Conservation (phyloP, 352 stramenopile genomes). For the Elongisporangium prolatum region DNA sequence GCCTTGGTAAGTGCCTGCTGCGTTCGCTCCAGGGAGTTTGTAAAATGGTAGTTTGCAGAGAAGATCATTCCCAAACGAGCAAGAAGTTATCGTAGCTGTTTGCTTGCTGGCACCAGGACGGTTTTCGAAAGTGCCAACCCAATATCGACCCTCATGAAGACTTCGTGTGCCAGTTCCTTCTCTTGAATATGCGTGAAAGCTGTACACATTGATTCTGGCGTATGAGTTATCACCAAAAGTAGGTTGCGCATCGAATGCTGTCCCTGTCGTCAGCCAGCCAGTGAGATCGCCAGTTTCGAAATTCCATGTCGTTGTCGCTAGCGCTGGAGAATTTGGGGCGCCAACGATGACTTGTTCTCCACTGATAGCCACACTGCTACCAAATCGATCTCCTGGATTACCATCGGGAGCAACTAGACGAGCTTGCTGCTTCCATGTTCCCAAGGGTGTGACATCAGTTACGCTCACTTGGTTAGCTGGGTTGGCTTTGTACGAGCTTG, state of each 20-base stretch:
- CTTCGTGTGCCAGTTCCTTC: constrained; percentile 38
- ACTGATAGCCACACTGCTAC: constrained; percentile 63
- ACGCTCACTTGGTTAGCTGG: constrained; percentile 55
- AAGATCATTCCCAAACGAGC: constrained; percentile 66
- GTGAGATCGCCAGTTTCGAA: constrained; percentile 96
- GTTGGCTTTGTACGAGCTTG: constrained; percentile 47
- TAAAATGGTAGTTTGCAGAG: constrained; percentile 71
- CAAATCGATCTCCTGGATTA: constrained; percentile 77
- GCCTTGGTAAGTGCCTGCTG: constrained; percentile 79
- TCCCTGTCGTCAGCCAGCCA: constrained; percentile 91
- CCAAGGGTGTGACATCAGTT: constrained; percentile 37
- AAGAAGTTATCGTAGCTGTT: constrained; percentile 30
- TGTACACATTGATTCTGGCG: constrained; percentile 73
- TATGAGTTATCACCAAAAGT: constrained; percentile 95
- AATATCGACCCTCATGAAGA: constrained; percentile 88
- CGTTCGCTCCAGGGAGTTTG: constrained; percentile 56
- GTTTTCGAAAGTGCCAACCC: constrained; percentile 93
- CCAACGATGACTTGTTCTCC: constrained; percentile 77
- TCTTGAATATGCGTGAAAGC: constrained; percentile 18
- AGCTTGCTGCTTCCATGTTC: constrained; percentile 60
- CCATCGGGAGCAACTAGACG: constrained; percentile 57
- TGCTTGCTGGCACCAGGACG: constrained; percentile 73
- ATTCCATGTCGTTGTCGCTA: constrained; percentile 93
- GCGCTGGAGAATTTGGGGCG: constrained; percentile 53
- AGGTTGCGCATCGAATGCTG: constrained; percentile 91